Percentiles rank a stretch among this genome's conserved stretches.
These are phyloP conservation scores for Aspergillus hancockii DNA, from an alignment of 495 filamentous ascomycete species.

Conservation along the genomic window DNA sequence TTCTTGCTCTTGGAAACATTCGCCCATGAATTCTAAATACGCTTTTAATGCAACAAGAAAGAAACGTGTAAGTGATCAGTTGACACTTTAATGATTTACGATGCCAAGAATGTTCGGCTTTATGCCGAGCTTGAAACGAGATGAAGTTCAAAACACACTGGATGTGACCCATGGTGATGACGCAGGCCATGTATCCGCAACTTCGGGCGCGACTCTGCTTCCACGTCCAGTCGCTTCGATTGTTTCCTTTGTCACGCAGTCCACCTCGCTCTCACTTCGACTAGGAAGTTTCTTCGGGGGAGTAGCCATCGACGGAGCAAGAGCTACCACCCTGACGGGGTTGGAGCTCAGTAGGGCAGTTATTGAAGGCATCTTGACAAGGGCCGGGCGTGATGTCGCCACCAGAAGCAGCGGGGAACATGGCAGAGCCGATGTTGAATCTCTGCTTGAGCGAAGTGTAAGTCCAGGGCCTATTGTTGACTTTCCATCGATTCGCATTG, in stretches of 20 bases:
- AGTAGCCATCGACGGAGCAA: constrained; percentile 63
- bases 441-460: constrained; percentile 61
- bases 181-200: constrained; percentile 31
- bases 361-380: constrained; percentile 64
- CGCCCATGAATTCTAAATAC: constrained; percentile 18
- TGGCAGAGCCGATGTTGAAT: constrained; percentile 61
- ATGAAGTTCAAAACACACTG: constrained; percentile 16
- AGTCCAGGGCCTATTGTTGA: constrained; percentile 7
- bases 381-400: constrained; percentile 69
- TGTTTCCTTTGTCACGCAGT: constrained; percentile 69
- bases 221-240: constrained; percentile 65
- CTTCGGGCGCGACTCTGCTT: constrained; percentile 60
- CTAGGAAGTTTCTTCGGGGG: constrained; percentile 67
- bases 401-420: constrained; percentile 54
- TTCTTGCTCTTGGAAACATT: not conserved
- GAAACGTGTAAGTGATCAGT: constrained; percentile 3
- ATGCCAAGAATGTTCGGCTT: constrained; percentile 28
- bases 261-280: constrained; percentile 69
- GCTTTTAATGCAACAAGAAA: not conserved
- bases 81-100: constrained; percentile 31
- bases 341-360: constrained; percentile 67
- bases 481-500: not conserved
- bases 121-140: constrained; percentile 15
- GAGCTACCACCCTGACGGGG: constrained; percentile 67
- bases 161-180: constrained; percentile 15